Evolutionary conservation across 768 basidiomycete species (phyloP), one percentile per base, ranked within the genome.

Genomic region (Mycena filopes): DNA sequence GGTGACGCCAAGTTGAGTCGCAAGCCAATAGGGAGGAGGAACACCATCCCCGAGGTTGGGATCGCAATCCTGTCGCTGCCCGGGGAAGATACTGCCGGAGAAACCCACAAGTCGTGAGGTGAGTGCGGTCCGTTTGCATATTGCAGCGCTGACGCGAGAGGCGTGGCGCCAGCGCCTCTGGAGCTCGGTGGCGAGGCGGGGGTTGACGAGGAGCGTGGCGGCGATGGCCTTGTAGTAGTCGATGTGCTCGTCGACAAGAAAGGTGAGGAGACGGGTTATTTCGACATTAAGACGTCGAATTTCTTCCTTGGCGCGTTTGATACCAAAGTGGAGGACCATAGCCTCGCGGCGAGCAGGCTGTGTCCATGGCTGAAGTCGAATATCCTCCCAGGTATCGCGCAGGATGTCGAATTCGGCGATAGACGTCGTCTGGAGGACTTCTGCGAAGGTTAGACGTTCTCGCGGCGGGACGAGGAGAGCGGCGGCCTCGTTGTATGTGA

Each of bases 111-210:
- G 55, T 13, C 42, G 8, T 16, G 55, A 43, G 3, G 55, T 56
- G 9, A 21, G 8, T 8, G 55, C 41, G 18, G 45, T 43, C 9
- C 55, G 41, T 20, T 21, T 45, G 29, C 55, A 43, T 18, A 38
- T 46, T 36, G 55, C 28, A 3, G 55, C 28, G 28, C 55, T 55
- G 42, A 55, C 21, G 2, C n/a, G 40, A n/a, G 55, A 43, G 8
- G 55, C 55, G 26, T 55, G 55, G 9, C 16, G 41, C 55, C 55
- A 55, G 18, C 41, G 55, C 42, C 28, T 15, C 15, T 55, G 55
- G 26, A 47, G 56, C 23, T 58, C 45, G 10, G n/a, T 29, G 5
- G 56, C 45, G 15, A 58, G 33, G 4, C 23, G 31, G 9, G 55
- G 56, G 21, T 58, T 48, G 2, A 26, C 36, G 6, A 58, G 23